Evolutionary conservation across 441 rosid genomes (phyloP), one percentile per base, ranked within the genome.

Genomic region (Pelargonium fulgidum): DNA sequence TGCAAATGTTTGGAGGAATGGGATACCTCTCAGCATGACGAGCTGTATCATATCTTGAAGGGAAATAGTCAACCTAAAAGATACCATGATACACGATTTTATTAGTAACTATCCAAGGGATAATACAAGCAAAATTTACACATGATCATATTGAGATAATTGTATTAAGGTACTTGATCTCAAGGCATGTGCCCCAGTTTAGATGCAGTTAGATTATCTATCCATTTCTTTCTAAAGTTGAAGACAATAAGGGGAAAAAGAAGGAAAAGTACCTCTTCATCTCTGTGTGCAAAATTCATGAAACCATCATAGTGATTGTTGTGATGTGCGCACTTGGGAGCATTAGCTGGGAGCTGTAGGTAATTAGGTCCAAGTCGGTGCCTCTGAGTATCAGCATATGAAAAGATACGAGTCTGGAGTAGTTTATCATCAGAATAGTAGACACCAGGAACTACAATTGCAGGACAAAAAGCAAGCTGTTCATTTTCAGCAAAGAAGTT

Each of bases 341-440:
- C 93, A 85, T 93, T 93, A 42, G 75, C 92, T 8, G 97, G 99
- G 36, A 91, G 90, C 61, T 86, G 92, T 69, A 93, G 84, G 79
- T 93, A 93, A 81, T 91, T 93, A 17, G 99, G 99, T 72, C 97
- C 97, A 24, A 93, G 99, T 54, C 99, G 96, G 80, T 93, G 93
- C 83, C 99, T 89, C 77, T 93, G 97, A 44, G 97, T 89, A 68
- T 93, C 99, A 26, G 91, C 39, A 68, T 93, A 93, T 13, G 99
- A 83, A 83, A 93, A 93, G 76, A 93, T 78, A 50, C 97, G 79
- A 72, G 76, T 75, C 81, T 91, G 99, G 67, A 93, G 92, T 71
- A 93, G 64, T 79, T 93, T 91, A 75, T 93, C 99, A 80, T 93
- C 85, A 6, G 99, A 88, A 74, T 89, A 93, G 50, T 86, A 78